Evolutionary conservation across 306 rosid species (phyloP), one percentile per base, ranked within the genome.

Genomic region (Lablab purpureus): DNA sequence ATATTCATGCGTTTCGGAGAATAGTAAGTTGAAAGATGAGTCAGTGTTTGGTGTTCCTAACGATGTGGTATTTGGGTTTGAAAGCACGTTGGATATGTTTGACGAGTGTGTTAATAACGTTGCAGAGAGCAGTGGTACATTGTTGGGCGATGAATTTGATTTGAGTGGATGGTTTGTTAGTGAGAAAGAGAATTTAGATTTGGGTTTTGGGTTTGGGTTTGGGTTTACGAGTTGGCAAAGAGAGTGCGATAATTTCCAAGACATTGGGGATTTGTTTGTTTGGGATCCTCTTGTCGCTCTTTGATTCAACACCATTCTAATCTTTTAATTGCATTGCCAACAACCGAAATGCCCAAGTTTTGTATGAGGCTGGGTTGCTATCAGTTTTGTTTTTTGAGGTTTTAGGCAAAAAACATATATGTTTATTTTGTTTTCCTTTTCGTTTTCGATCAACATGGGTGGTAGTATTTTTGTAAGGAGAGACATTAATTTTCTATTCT

Each of bases 231-330:
- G 81, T 41, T 84, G 84, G 83, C 82, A 62, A 0, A 64, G 56
- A 10, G 96, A 91, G 56, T 91, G 52, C 36, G 80, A 88, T 73
- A 52, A 65, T 67, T 96, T 96, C 23, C 92, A 96, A 84, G 98
- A 96, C 59, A 87, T 96, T 79, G 92, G 90, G 62, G 97, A 96
- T 84, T 73, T 96, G 19, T 91, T 95, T 80, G 79, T 84, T 52
- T 81, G 85, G n/a, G 99, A 95, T 79, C 85, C 89, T 11, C 82
- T 88, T 19, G 25, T 88, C 0, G 88, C 93, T 21, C 87, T 88
- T 7, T 91, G 85, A 79, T 37, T 52, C 3, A 52, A 37, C 30
- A 4, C 47, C 70, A 14, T 51, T 37, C 25, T 60, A 46, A 43
- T 77, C 54, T 13, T 28, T 28, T 18, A 49, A 17, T 51, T 51